Evolutionary conservation across 2,329 filamentous ascomycete genomes (phyloP).

Genomic region (Pyrenophora seminiperda): DNA sequence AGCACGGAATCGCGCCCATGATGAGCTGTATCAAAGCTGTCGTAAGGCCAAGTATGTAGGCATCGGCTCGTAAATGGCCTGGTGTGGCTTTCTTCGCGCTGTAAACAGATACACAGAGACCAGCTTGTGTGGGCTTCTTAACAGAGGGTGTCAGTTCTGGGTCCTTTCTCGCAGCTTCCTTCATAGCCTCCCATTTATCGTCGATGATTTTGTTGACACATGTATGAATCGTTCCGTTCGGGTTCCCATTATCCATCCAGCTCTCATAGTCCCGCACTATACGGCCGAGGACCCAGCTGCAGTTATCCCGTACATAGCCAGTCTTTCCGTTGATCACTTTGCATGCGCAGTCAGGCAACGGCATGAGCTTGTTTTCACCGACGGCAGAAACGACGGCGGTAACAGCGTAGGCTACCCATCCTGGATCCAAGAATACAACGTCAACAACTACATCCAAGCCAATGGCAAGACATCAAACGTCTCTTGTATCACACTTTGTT

Average conservation of each 20-base stretch:
- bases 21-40: constrained; percentile 15
- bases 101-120: constrained; percentile 3
- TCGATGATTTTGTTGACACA: constrained; percentile 6
- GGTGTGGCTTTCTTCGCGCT: neutral
- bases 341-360: constrained; percentile 13
- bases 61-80: neutral
- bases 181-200: constrained; percentile 7
- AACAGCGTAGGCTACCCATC: constrained; percentile 24
- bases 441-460: neutral
- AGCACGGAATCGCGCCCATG: constrained; percentile 18
- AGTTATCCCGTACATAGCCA: constrained; percentile 16
- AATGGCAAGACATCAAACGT: neutral
- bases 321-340: constrained; percentile 18
- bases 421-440: neutral
- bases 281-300: constrained; percentile 23
- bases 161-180: neutral
- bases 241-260: constrained; percentile 12
- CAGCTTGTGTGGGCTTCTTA: constrained; percentile 1
- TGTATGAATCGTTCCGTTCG: neutral
- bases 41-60: constrained; percentile 14
- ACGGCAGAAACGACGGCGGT: constrained; percentile 17
- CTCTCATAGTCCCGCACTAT: constrained; percentile 23
- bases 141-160: neutral
- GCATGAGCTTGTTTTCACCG: constrained; percentile 25
- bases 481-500: neutral